Evolutionary conservation across 192 early-diverging fungal species (phyloP).

Genomic region (Coemansia furcata): DNA sequence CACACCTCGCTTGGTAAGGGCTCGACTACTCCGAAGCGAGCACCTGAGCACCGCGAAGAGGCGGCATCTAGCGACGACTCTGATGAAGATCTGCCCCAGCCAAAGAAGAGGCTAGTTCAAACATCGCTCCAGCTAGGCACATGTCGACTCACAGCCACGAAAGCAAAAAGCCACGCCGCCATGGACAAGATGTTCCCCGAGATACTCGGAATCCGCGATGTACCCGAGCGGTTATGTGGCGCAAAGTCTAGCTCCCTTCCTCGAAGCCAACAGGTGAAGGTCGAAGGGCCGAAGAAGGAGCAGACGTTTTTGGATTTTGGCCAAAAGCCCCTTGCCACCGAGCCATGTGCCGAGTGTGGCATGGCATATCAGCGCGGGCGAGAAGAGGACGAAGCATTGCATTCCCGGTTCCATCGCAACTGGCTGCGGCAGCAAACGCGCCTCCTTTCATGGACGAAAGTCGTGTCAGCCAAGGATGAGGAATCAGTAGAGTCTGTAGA

Average conservation of each 20-base stretch:
- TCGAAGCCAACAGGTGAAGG: background rate
- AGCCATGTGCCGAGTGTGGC: slow-evolving; percentile 40
- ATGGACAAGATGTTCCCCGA: background rate
- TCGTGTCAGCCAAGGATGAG: background rate
- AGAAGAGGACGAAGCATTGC: slow-evolving; percentile 45
- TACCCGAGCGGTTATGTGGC: background rate
- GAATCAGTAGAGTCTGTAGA: slow-evolving; percentile 1
- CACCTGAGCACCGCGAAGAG: background rate
- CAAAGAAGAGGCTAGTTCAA: slow-evolving; percentile 35
- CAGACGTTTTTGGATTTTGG: slow-evolving; percentile 55
- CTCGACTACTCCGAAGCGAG: slow-evolving; percentile 3
- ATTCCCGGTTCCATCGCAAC: slow-evolving; percentile 31
- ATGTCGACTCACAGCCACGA: background rate
- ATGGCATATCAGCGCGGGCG: slow-evolving; percentile 51
- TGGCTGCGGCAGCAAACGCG: slow-evolving; percentile 26
- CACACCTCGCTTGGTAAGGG: background rate
- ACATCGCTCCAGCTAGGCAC: slow-evolving; percentile 12
- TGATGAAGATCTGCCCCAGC: background rate
- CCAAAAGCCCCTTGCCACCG: slow-evolving; percentile 24
- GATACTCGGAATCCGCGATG: background rate
- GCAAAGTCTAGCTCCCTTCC: background rate
- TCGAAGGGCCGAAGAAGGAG: slow-evolving; percentile 14
- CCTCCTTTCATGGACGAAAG: slow-evolving; percentile 13
- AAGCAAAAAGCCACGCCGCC: background rate
- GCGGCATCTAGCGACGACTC: background rate